These are phyloP conservation scores for Microsporum audouinii DNA, from an alignment of 2,329 filamentous ascomycete genomes.

Conservation along the genomic window DNA sequence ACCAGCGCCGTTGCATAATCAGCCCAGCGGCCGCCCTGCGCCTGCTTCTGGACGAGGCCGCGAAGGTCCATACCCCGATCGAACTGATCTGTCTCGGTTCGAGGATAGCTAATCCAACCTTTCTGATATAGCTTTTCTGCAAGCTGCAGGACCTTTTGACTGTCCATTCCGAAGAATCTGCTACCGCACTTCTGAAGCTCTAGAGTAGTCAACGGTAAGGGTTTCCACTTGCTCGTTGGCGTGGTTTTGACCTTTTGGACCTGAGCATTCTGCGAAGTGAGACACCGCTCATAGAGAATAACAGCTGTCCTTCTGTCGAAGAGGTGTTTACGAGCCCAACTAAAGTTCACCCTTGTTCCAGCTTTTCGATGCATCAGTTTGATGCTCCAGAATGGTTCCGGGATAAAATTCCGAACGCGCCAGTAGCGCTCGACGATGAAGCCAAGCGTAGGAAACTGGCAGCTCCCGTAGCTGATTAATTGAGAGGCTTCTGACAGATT, in stretches of 20 bases:
- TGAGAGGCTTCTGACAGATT: slow-evolving; percentile 7
- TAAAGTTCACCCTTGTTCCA: slow-evolving; percentile 2
- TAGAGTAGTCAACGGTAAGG: slow-evolving; percentile 6
- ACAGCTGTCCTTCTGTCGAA: slow-evolving; percentile 2
- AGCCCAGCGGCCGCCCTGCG: slow-evolving; percentile 3
- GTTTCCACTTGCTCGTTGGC: slow-evolving; percentile 6
- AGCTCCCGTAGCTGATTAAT: slow-evolving; percentile 7
- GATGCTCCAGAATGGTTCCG: slow-evolving; percentile 6
- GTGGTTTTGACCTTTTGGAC: slow-evolving; percentile 5
- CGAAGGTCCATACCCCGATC: slow-evolving; percentile 6
- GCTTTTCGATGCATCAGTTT: slow-evolving; percentile 5
- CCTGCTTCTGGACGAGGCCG: slow-evolving; percentile 3
- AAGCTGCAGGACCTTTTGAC: slow-evolving; percentile 5
- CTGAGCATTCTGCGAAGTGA: slow-evolving; percentile 6
- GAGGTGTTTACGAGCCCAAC: slow-evolving; percentile 1
- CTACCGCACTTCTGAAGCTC: slow-evolving; percentile 6
- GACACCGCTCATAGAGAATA: slow-evolving; percentile 6
- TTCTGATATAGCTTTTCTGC: slow-evolving; percentile 3
- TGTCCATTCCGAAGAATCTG: slow-evolving; percentile 4
- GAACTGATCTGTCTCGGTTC: slow-evolving; percentile 5
- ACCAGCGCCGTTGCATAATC: slow-evolving; percentile 5
- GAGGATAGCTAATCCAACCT: slow-evolving; percentile 6
- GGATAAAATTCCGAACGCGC: slow-evolving; percentile 5
- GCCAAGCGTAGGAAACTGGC: slow-evolving; percentile 5
- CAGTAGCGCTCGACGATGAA: slow-evolving; percentile 5